Base-by-base conservation (phyloP, 768 basidiomycete species). In the Boletus bicolor region DNA sequence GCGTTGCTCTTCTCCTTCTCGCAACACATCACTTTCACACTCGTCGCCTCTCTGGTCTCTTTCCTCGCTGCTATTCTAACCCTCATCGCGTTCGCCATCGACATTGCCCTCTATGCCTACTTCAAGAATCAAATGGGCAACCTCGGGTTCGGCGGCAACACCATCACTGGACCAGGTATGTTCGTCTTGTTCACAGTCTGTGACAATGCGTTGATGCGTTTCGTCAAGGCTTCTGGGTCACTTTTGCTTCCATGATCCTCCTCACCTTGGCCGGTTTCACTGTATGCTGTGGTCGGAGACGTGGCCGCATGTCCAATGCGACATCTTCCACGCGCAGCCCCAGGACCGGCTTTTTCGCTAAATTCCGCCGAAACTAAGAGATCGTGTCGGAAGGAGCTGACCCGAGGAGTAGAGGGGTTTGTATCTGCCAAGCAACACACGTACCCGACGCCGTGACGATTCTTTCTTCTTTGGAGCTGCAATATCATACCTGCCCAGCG, bases 141-240 rank as follows among this genome's bases (percentile, higher is more conserved):
- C 53, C 75, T 91, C 11, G 68, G 68, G 8, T 60, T 55, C 11
- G 55, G 71, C 42, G 70, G 75, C 51, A 68, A 63, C n/a, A 87
- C 87, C 12, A 73, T 75, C 54, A 77, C 86, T 19, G 86, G 77
- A 6, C 83, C 84, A 57, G 90, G 89, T 90, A 61, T 57, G 78
- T 72, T 39, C 2, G 9, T 21, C 24, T 11, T 17, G 10, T 54
- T 36, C 39, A 42, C 21, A 51, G 21, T 38, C 0, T 11, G 15
- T 8, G 15, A 12, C 14, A 30, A 39, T 39, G 36, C 45, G 19
- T 43, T 53, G 46, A 64, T 24, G 30, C 19, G 30, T 42, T 28
- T 34, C 19, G n/a, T n/a, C 45, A 57, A 86, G 87, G 80, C 8
- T 89, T 90, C 69, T 91, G 89, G 89, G 67, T 91, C 68, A 89